phyloP scores from a whole-genome alignment of 140 eudicot species.

The Flaveria floridana region DNA sequence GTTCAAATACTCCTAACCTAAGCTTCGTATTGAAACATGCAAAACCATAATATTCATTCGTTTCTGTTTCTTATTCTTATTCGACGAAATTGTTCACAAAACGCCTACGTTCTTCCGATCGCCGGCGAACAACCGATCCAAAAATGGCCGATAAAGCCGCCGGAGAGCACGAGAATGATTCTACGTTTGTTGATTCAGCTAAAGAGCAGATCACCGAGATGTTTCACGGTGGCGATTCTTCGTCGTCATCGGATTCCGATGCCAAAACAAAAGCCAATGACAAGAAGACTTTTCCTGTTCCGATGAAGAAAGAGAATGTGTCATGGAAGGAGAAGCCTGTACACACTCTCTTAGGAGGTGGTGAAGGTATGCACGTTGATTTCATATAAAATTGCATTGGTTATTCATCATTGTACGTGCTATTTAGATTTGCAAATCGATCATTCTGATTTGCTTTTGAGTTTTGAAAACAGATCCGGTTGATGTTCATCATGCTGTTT shows the following conservation, averaged over 20 bases:
- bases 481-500: background rate
- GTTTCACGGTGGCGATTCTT: conserved; percentile 47
- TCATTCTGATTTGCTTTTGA: background rate
- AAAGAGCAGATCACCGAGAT: conserved; percentile 69
- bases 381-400: background rate
- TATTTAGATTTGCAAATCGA: background rate
- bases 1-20: conserved; percentile 18
- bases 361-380: conserved; percentile 44
- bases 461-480: background rate
- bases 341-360: conserved; percentile 73
- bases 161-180: conserved; percentile 33
- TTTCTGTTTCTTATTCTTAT: background rate
- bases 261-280: background rate
- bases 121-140: conserved; percentile 30
- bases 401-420: background rate
- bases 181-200: conserved; percentile 41
- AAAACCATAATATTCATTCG: conserved; percentile 25
- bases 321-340: conserved; percentile 79
- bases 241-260: conserved; percentile 48
- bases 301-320: conserved; percentile 36
- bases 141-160: conserved; percentile 44
- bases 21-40: conserved; percentile 32
- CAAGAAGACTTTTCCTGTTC: conserved; percentile 36
- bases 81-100: conserved; percentile 18
- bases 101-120: conserved; percentile 21